These are phyloP conservation scores for Taphrina flavorubra DNA, from an alignment of 1,139 yeast species.

Conservation along the genomic window DNA sequence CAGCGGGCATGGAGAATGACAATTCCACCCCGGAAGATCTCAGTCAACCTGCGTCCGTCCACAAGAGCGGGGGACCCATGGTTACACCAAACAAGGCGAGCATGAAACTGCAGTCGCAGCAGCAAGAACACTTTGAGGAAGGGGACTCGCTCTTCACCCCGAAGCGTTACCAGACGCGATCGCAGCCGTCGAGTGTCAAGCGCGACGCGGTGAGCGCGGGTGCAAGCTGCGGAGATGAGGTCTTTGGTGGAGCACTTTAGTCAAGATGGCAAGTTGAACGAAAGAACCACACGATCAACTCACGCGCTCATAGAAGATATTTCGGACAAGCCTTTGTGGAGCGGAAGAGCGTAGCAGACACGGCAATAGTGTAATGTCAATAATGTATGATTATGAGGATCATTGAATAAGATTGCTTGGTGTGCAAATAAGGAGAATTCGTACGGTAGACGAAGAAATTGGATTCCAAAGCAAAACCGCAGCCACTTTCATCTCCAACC, in stretches of 20 bases:
- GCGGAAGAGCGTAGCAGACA: no score
- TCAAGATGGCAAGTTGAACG: background rate
- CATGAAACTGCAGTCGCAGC: background rate
- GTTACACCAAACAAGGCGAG: slow-evolving; percentile 10
- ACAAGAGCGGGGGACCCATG: background rate
- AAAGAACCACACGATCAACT: background rate
- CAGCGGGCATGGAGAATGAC: slow-evolving; percentile 25
- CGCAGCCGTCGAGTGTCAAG: slow-evolving; percentile 18
- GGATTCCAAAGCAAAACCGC: background rate
- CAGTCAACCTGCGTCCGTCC: slow-evolving; percentile 9
- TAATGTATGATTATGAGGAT: no score
- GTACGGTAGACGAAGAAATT: background rate
- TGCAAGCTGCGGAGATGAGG: slow-evolving; percentile 12
- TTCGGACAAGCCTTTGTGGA: no score
- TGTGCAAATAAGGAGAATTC: no score
- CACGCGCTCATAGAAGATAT: background rate
- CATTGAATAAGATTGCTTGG: no score
- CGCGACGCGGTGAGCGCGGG: slow-evolving; percentile 2
- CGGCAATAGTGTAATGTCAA: no score
- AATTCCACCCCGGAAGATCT: slow-evolving; percentile 25
- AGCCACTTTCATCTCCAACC: background rate
- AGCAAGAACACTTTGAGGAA: slow-evolving; percentile 19
- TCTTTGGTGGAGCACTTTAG: slow-evolving; percentile 19
- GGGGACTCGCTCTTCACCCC: slow-evolving; percentile 29
- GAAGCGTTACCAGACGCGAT: slow-evolving; percentile 9